Conservation (phyloP, 495 filamentous ascomycete genomes). For the Aspergillus avenaceus region DNA sequence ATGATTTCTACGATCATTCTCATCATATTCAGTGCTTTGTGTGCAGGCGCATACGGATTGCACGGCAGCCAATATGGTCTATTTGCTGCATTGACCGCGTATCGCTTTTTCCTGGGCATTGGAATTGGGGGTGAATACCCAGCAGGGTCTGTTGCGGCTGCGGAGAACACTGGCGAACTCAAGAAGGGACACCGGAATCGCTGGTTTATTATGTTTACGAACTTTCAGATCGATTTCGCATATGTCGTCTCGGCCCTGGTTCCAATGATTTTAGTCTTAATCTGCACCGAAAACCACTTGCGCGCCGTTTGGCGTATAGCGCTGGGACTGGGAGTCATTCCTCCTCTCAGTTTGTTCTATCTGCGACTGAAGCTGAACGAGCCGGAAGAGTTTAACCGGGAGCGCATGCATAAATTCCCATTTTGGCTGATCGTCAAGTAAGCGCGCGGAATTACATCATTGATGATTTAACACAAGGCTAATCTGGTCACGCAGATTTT, state of each 20-base stretch:
- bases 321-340: conserved; percentile 75
- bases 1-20: conserved; percentile 77
- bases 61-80: conserved; percentile 60
- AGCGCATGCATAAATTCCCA: conserved; percentile 52
- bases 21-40: conserved; percentile 77
- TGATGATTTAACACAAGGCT: neutral
- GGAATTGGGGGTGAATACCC: conserved; percentile 78
- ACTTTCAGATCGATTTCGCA: conserved; percentile 78
- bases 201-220: conserved; percentile 94
- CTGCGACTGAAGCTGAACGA: conserved; percentile 74
- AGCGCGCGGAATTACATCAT: conserved; percentile 6
- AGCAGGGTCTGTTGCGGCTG: conserved; percentile 77
- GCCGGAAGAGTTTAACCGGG: conserved; percentile 72
- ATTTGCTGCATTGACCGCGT: conserved; percentile 79
- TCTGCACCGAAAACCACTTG: conserved; percentile 63
- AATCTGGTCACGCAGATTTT: conserved; percentile 33
- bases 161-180: conserved; percentile 80
- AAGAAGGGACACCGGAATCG: conserved; percentile 74
- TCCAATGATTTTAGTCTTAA: conserved; percentile 66
- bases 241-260: conserved; percentile 74
- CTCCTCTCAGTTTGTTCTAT: conserved; percentile 69
- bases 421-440: conserved; percentile 48
- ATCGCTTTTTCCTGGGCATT: conserved; percentile 73
- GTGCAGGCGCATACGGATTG: conserved; percentile 68
- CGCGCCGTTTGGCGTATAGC: conserved; percentile 71